Evolutionary conservation across 192 early-diverging fungal species (phyloP).

Genomic region (Backusella mclennaniae): DNA sequence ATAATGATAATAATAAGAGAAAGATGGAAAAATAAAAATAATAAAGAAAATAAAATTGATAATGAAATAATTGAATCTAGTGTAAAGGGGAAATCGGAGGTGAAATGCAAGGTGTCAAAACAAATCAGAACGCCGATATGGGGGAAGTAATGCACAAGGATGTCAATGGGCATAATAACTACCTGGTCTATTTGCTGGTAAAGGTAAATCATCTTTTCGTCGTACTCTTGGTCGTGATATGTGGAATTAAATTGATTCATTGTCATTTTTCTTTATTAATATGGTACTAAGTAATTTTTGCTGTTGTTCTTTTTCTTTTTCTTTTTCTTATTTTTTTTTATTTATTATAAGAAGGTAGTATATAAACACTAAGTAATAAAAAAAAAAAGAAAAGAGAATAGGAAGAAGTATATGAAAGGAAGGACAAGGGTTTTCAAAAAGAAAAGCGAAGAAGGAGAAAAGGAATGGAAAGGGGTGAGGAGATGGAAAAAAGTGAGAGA

Average conservation of each 20-base stretch:
- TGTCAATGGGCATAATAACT: slow-evolving; percentile 7
- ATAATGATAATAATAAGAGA: slow-evolving; percentile 4
- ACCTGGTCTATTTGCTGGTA: slow-evolving; percentile 6
- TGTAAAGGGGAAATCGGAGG: slow-evolving; percentile 4
- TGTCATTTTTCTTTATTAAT: not conserved
- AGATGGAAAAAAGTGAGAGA: slow-evolving; percentile 11
- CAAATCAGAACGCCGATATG: slow-evolving; percentile 2
- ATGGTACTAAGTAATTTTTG: not conserved
- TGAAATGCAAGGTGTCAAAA: not conserved
- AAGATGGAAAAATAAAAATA: not conserved
- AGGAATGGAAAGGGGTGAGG: slow-evolving; percentile 17
- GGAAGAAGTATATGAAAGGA: not conserved
- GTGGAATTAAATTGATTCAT: not conserved
- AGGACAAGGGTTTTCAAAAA: not conserved
- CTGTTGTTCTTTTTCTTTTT: not conserved
- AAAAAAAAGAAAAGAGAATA: not conserved
- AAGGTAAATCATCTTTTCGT: slow-evolving; percentile 2
- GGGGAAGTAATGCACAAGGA: slow-evolving; percentile 1
- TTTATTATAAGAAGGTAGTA: not conserved
- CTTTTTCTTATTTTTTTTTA: not conserved
- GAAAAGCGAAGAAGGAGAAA: slow-evolving; percentile 7
- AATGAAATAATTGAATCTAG: not conserved
- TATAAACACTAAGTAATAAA: not conserved
- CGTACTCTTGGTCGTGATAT: not conserved
- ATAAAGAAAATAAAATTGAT: not conserved